Evolutionary conservation across 768 basidiomycete species (phyloP), one percentile per base, ranked within the genome.

Genomic region (Rhizopogon roseolus): DNA sequence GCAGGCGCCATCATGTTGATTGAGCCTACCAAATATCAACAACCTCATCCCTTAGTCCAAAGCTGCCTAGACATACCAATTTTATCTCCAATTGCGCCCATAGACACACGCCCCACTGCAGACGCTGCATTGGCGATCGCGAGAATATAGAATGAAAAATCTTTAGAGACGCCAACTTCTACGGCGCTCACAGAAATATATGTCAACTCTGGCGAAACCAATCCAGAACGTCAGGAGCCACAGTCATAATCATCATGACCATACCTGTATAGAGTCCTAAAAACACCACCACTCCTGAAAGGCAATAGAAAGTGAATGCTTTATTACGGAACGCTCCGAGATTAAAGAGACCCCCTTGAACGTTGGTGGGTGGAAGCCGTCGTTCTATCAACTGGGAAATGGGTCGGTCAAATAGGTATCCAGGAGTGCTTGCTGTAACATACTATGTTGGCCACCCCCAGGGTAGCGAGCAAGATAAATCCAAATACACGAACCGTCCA

Each of bases 401-500:
- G 37, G 6, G n/a, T 53, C 17, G 14, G 14, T 19, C 11, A 25
- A 28, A 6, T 11, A 6, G 6, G 29, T 16, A 3, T 19, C 16
- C 29, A 9, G 1, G 14, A 9, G 62, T 19, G 73, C 50, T 17
- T 19, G 73, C 50, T 17, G 66, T 59, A 22, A 57, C 67, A 56
- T 51, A 80, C 77, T 44, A 88, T 53, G 64, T 85, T 88, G 13
- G 80, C 76, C 11, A 79, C 62, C 2, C 77, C 76, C 4, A 89
- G 72, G 1, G 76, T 63, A 13, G 75, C 56, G 1, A 86, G 56
- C 0, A 88, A 64, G 8, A 88, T 79, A 56, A 89, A 82, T 2
- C 81, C 88, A 41, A 89, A 67, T 32, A 85, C 79, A 11, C 89
- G 76, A 76, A 87, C 81, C 0, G 88, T 87, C 89, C 88, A 91